A percentile compares a stretch with the other conserved stretches of the same genome.
Evolutionary conservation across 176 grass and related monocot genomes (phyloP).

Genomic region (Cenchrus purpureus): DNA sequence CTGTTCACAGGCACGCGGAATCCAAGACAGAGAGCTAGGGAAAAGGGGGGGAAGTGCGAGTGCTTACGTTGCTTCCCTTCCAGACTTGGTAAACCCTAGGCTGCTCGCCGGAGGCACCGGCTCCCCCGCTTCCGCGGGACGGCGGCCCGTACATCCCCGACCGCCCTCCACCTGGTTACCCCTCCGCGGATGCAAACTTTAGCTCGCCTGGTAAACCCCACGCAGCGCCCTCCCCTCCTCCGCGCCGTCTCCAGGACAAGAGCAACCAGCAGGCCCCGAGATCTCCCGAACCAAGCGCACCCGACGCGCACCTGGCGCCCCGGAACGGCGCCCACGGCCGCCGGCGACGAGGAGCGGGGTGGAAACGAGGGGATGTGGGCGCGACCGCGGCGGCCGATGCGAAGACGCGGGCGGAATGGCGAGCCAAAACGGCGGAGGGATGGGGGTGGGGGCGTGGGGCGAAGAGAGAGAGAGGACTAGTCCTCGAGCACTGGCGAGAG

Average conservation of each 20-base stretch:
- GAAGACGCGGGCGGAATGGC: constrained; percentile 21
- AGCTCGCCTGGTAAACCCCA: not conserved
- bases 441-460: not conserved
- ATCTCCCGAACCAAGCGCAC: constrained; percentile 32
- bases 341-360: not conserved
- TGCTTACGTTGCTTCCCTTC: constrained; percentile 96
- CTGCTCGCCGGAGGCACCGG: constrained; percentile 40
- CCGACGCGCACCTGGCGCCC: not conserved
- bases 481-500: constrained; percentile 17
- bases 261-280: not conserved
- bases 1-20: not conserved
- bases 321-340: not conserved
- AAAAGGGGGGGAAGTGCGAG: not conserved
- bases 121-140: constrained; percentile 43
- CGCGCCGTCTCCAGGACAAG: not conserved
- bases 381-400: constrained; percentile 8
- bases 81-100: constrained; percentile 94
- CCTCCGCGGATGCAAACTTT: not conserved
- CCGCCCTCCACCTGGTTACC: not conserved
- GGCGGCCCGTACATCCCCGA: constrained; percentile 75
- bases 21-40: not conserved
- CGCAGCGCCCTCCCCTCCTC: not conserved
- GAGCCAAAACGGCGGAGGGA: not conserved
- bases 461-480: constrained; percentile 1
- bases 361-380: not conserved